Percentiles rank a stretch among this genome's conserved stretches.
These are phyloP conservation scores for Astrothelium subdiscretum DNA, from an alignment of 495 filamentous ascomycete genomes.

Conservation along the genomic window DNA sequence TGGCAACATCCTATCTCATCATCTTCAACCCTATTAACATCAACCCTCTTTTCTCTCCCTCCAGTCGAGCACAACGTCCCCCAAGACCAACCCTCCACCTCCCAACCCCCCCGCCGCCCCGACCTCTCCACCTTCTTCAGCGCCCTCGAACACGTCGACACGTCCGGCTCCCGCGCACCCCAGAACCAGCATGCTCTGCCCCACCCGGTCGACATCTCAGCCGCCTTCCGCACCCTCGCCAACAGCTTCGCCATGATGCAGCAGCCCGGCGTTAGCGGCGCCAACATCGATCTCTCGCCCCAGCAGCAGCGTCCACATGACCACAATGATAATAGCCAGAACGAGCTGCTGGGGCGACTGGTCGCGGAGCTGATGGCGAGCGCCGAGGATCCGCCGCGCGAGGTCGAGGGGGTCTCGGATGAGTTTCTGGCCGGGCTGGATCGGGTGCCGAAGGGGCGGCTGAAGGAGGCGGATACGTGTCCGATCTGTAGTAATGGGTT, in stretches of 20 bases:
- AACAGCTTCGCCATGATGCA: conserved; percentile 43
- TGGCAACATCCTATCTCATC: neutral
- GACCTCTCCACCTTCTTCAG: conserved; percentile 85
- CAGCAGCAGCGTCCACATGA: neutral
- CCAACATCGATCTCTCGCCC: no score
- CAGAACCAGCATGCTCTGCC: conserved; percentile 55
- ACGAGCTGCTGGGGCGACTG: conserved; percentile 48
- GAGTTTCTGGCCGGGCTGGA: conserved; percentile 76
- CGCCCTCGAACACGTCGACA: conserved; percentile 54
- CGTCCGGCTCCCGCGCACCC: conserved; percentile 32
- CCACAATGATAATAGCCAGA: conserved; percentile 16
- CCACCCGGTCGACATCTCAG: conserved; percentile 60
- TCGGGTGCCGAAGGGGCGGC: conserved; percentile 55
- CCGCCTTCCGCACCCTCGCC: conserved; percentile 46
- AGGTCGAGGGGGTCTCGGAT: conserved; percentile 66
- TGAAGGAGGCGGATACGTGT: conserved; percentile 60
- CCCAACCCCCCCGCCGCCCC: conserved; percentile 50
- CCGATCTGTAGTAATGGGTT: conserved; percentile 80
- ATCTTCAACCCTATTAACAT: conserved; percentile 5
- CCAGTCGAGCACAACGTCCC: conserved; percentile 80
- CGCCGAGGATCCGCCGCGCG: conserved; percentile 53
- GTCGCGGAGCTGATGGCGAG: conserved; percentile 49
- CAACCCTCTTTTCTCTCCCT: no score
- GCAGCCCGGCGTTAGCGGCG: neutral
- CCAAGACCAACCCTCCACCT: conserved; percentile 20